phyloP scores from a whole-genome alignment of 805 yeast genomes.

The Yarrowia sp. region DNA sequence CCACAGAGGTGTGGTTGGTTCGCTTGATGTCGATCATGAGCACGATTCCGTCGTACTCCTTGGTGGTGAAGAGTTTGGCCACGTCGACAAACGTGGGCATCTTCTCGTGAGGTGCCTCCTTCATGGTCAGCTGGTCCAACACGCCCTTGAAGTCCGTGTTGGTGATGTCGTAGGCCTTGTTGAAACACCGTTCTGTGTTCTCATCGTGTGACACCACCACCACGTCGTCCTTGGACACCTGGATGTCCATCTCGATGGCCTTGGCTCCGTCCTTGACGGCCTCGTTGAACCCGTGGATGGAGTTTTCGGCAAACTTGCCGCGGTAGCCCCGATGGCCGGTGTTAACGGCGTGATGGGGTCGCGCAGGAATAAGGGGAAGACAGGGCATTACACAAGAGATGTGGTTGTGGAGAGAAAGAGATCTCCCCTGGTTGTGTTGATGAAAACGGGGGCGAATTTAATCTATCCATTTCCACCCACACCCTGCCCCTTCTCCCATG shows the following conservation, averaged over 20 bases:
- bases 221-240: constrained; percentile 51
- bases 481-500: background rate
- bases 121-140: constrained; percentile 40
- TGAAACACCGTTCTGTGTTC: constrained; percentile 49
- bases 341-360: constrained; percentile 27
- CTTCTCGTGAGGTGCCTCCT: constrained; percentile 37
- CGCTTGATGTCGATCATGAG: constrained; percentile 54
- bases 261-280: constrained; percentile 48
- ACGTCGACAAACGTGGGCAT: constrained; percentile 46
- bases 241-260: constrained; percentile 55
- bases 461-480: background rate
- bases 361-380: background rate
- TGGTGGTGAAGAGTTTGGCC: constrained; percentile 41
- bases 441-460: background rate
- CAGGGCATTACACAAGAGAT: background rate
- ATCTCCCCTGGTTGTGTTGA: too few species aligned
- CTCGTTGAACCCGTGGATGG: constrained; percentile 45
- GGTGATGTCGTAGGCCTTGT: constrained; percentile 40
- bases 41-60: constrained; percentile 33
- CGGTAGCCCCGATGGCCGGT: constrained; percentile 40
- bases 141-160: constrained; percentile 40
- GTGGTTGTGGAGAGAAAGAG: background rate
- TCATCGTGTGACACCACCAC: constrained; percentile 56
- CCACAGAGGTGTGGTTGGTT: constrained; percentile 44
- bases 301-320: constrained; percentile 46